Evolutionary conservation across 2,329 filamentous ascomycete species (phyloP).

Genomic region (Alternaria ethzedia): DNA sequence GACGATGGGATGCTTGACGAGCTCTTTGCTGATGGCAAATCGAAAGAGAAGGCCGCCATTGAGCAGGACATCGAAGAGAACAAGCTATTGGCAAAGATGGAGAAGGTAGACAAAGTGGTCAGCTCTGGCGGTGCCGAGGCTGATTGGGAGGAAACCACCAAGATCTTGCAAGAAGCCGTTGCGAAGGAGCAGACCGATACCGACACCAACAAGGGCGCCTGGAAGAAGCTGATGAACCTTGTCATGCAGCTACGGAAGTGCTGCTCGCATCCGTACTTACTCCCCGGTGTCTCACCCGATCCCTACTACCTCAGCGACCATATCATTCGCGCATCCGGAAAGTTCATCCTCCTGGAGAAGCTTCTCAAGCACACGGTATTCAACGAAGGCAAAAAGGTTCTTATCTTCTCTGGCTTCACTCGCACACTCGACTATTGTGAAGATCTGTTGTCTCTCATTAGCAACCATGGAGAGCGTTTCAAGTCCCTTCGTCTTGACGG

Average conservation of each 20-base stretch:
- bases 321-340: conserved; percentile 60
- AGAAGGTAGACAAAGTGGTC: conserved; percentile 40
- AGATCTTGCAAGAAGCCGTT: conserved; percentile 94
- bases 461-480: conserved; percentile 51
- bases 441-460: conserved; percentile 56
- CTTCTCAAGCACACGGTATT: conserved; percentile 58
- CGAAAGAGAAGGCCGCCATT: conserved; percentile 52
- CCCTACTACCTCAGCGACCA: conserved; percentile 56
- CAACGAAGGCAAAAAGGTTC: conserved; percentile 59
- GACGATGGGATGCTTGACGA: conserved; percentile 60
- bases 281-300: conserved; percentile 55
- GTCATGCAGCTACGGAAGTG: conserved; percentile 64
- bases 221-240: conserved; percentile 61
- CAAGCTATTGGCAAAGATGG: conserved; percentile 40
- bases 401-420: conserved; percentile 65
- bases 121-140: conserved; percentile 18
- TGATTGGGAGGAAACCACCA: conserved; percentile 73
- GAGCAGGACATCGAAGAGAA: conserved; percentile 48
- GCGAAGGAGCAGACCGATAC: conserved; percentile 44
- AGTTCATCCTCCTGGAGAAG: conserved; percentile 63
- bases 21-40: conserved; percentile 57
- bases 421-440: conserved; percentile 60
- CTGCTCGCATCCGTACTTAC: conserved; percentile 62
- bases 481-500: conserved; percentile 60
- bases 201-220: conserved; percentile 47